Percentiles rank a stretch among this genome's conserved stretches.
These are phyloP conservation scores for Myxozyma lipomycoides DNA, from an alignment of 805 yeast species.

Conservation along the genomic window DNA sequence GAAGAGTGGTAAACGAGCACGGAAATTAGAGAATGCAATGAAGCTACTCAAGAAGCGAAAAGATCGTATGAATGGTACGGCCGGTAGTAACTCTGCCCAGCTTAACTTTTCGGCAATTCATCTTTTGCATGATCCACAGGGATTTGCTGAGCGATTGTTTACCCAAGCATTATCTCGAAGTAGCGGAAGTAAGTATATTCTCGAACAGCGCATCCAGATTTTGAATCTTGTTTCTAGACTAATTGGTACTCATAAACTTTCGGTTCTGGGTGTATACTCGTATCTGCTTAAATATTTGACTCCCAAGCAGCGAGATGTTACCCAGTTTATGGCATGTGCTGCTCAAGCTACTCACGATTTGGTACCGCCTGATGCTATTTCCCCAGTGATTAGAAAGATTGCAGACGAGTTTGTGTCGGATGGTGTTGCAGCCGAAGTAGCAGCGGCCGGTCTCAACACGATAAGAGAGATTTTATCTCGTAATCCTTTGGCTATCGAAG, in stretches of 20 bases:
- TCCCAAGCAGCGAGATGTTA: conserved; percentile 90
- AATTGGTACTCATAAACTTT: conserved; percentile 91
- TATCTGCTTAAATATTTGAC: conserved; percentile 84
- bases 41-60: conserved; percentile 61
- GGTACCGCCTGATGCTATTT: conserved; percentile 91
- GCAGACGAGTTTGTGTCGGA: conserved; percentile 98
- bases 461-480: conserved; percentile 89
- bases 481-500: conserved; percentile 92
- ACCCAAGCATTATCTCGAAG: conserved; percentile 61
- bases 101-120: conserved; percentile 94
- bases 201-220: conserved; percentile 85
- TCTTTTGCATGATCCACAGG: conserved; percentile 92
- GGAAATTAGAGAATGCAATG: conserved; percentile 71
- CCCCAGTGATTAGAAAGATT: conserved; percentile 77
- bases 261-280: conserved; percentile 84
- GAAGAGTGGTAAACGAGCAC: conserved; percentile 72
- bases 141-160: conserved; percentile 85
- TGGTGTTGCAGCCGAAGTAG: conserved; percentile 97
- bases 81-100: conserved; percentile 52
- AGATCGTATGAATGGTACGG: conserved; percentile 25
- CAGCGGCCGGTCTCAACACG: conserved; percentile 95
- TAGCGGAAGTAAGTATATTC: conserved; percentile 62
- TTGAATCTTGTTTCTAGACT: conserved; percentile 84
- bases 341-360: conserved; percentile 97
- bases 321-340: conserved; percentile 92